Percentiles rank a stretch among this genome's conserved stretches.
Evolutionary conservation across 345 rosid species (phyloP).

Genomic region (Ricinus communis): DNA sequence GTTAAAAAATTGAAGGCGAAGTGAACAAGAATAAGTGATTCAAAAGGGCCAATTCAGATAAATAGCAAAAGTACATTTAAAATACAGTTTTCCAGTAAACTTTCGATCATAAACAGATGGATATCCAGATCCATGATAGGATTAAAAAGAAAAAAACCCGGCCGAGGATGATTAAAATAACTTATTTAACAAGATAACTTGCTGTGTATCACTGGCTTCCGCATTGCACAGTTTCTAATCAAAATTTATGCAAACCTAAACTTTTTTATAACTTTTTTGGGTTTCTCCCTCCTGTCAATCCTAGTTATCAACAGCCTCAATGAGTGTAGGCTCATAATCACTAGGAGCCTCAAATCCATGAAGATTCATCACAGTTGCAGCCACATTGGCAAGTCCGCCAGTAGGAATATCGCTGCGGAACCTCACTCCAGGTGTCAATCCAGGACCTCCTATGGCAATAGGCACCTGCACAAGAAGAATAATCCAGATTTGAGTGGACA

Average conservation of each 20-base stretch:
- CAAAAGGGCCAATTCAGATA: neutral
- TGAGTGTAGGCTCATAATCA: constrained; percentile 81
- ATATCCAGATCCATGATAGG: neutral
- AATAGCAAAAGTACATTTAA: neutral
- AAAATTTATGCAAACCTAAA: neutral
- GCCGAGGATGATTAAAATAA: neutral
- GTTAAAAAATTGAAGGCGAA: no score
- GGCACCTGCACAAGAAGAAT: constrained; percentile 55
- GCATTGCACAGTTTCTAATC: constrained; percentile 5
- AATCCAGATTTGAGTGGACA: neutral
- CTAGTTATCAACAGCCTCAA: constrained; percentile 64
- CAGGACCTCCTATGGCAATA: constrained; percentile 94
- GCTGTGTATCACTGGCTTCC: neutral
- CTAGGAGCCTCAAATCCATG: constrained; percentile 83
- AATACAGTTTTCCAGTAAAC: neutral
- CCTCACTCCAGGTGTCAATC: constrained; percentile 58
- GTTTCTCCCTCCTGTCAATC: neutral
- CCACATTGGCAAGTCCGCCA: constrained; percentile 90
- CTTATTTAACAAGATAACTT: constrained; percentile 6
- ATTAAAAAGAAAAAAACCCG: no score
- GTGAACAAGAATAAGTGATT: neutral
- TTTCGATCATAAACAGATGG: neutral
- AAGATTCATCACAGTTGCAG: constrained; percentile 94
- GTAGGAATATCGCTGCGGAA: constrained; percentile 63
- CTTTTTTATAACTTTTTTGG: no score